Evolutionary conservation across 495 filamentous ascomycete species (phyloP), one percentile per base, ranked within the genome.

Genomic region (Penicillium pulvis): DNA sequence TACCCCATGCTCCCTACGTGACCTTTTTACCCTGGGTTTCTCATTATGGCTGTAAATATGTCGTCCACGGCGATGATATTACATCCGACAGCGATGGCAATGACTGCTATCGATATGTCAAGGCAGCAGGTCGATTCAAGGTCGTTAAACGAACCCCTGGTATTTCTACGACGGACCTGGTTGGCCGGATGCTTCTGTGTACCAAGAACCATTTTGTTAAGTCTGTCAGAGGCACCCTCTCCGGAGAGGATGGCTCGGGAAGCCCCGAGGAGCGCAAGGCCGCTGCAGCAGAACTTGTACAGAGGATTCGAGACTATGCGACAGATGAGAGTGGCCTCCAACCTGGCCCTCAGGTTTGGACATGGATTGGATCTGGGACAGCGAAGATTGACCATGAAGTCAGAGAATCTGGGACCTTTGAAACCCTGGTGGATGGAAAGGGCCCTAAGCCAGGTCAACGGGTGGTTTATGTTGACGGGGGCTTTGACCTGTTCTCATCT

Each of bases 71-170:
- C 51, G 88, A 92, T 63, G 91, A 95, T 66, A 90, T 98, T 45
- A 91, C 90, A 3, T 92, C 92, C 2, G 85, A 95, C 63, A 88
- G 85, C 56, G 84, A 83, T 44, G 92, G 94, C 9, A 85, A 96
- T 67, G 94, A 99, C 75, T 98, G 95, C 75, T 99, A 99, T 74
- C 87, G 95, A 59, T 96, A 89, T 69, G 94, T 99, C 53, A 98
- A 98, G 73, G 86, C 86, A 24, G 93, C 92, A 14, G 87, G 87
- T 19, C 84, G 94, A 8, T 98, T 99, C 80, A 87, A 89, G 67
- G 90, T 98, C 14, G 94, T 99, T 19, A 93, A 93, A 75, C 80
- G 94, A n/a, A 98, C 95, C 0, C 93, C 93, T 0, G 91, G 91
- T 33, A 99, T 99, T 60, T 95, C 90, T 5, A 99, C 94, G 1